A percentile compares a stretch with the other conserved stretches of the same genome.
phyloP scores from a whole-genome alignment of 2,329 filamentous ascomycete genomes.

The Aureobasidium sp. region DNA sequence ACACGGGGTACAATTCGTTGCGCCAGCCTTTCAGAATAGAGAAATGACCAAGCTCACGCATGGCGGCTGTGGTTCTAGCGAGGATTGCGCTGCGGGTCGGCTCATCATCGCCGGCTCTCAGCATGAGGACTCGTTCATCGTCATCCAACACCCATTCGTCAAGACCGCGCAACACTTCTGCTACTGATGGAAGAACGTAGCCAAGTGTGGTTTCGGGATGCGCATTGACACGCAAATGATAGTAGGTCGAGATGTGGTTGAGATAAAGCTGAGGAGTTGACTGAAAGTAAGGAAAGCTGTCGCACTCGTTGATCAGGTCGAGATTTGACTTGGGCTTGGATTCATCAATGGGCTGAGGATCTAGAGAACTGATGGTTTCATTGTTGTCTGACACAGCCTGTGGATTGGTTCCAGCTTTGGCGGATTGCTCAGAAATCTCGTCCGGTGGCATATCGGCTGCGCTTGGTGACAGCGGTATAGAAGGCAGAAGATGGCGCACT shows the following conservation, averaged over 20 bases:
- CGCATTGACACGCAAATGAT: constrained; percentile 60
- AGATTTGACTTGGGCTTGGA: constrained; percentile 41
- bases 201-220: constrained; percentile 57
- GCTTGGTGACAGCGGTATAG: constrained; percentile 20
- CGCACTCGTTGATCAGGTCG: constrained; percentile 51
- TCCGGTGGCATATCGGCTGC: constrained; percentile 19
- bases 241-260: constrained; percentile 41
- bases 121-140: constrained; percentile 53
- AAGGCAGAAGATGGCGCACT: constrained; percentile 27
- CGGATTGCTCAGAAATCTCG: constrained; percentile 16
- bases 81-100: constrained; percentile 55
- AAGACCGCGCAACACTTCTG: constrained; percentile 48
- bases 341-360: constrained; percentile 25
- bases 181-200: constrained; percentile 55
- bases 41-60: constrained; percentile 66
- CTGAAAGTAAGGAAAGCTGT: constrained; percentile 68
- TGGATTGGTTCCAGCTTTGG: neutral
- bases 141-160: constrained; percentile 57
- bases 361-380: constrained; percentile 4
- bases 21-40: constrained; percentile 71
- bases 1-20: constrained; percentile 73
- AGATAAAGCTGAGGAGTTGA: constrained; percentile 52
- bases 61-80: constrained; percentile 54
- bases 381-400: neutral
- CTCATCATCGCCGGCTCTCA: constrained; percentile 49